These are phyloP conservation scores for Cicer cuneatum DNA, from an alignment of 306 rosid species.

Conservation along the genomic window DNA sequence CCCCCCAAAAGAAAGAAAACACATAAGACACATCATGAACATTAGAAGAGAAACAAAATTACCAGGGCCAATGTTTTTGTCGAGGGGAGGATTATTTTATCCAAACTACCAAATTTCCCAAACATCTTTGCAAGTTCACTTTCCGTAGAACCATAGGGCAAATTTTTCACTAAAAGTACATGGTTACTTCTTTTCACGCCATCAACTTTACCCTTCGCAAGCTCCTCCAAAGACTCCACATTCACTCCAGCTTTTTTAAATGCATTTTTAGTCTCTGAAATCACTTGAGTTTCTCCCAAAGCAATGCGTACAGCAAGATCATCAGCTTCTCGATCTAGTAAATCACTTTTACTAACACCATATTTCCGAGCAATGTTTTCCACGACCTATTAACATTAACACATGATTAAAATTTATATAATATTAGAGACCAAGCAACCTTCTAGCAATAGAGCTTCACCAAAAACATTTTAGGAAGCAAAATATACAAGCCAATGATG, in stretches of 20 bases:
- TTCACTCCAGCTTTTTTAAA: slow-evolving; percentile 83
- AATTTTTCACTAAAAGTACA: slow-evolving; percentile 83
- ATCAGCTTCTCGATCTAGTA: slow-evolving; percentile 81
- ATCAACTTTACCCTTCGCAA: slow-evolving; percentile 65
- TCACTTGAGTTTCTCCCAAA: slow-evolving; percentile 89
- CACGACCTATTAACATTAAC: slow-evolving; percentile 59
- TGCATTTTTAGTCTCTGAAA: slow-evolving; percentile 83
- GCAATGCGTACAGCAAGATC: slow-evolving; percentile 90
- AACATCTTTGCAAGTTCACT: slow-evolving; percentile 80
- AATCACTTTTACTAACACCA: slow-evolving; percentile 84
- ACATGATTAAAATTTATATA: slow-evolving; percentile 2
- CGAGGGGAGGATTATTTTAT: slow-evolving; percentile 82
- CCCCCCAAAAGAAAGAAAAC: not conserved
- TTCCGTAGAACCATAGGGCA: slow-evolving; percentile 91
- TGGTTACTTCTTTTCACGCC: slow-evolving; percentile 89
- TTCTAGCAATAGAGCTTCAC: slow-evolving; percentile 17
- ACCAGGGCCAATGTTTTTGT: slow-evolving; percentile 94
- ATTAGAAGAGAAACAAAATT: slow-evolving; percentile 18
- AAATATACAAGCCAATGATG: slow-evolving; percentile 1
- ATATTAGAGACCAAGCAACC: slow-evolving; percentile 22
- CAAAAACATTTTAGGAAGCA: slow-evolving; percentile 37
- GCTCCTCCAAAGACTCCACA: slow-evolving; percentile 75
- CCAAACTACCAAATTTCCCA: slow-evolving; percentile 85
- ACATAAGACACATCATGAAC: slow-evolving; percentile 28
- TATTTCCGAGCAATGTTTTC: slow-evolving; percentile 81